Evolutionary conservation across 1,284 basidiomycete genomes (phyloP), one percentile per base, ranked within the genome.

Genomic region (Cryptococcus neoformans): DNA sequence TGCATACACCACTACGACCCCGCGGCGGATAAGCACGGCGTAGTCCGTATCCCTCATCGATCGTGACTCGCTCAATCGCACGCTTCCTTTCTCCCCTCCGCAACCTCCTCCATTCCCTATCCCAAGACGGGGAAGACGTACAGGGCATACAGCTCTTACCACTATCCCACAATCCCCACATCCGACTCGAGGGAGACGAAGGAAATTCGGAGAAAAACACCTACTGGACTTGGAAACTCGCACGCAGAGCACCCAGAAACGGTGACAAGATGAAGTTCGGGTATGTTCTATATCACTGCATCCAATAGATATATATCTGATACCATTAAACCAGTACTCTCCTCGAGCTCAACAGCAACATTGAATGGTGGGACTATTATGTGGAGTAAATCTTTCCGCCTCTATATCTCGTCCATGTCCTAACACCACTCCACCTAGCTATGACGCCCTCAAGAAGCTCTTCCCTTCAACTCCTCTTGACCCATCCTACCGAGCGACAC

Each of bases 331-430:
- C 1, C 69, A 84, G 83, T 51, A 83, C 84, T 48, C 87, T 91
- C 12, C 83, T 96, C 62, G 90, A 94, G 73, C 93, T 95, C 79
- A 96, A 97, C 70, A 88, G 90, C 21, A 90, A 94, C 44, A 83
- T 92, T 1, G 93, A 97, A 62, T 97, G 94, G 93, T 89, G 88
- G 84, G 89, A 92, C 67, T 86, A 93, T 63, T 97, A 97, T 73
- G 88, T 98, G 60, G 77, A 79, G 74, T 77, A 56, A 63, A 75
- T 69, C 10, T 52, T 5, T 9, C 1, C 9, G 49, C 10, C 35
- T 39, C 51, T 21, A 14, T 39, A 6, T 44, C 14, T 28, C 42
- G 37, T 42, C 2, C 8, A 39, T 35, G 11, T 12, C 36, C 54
- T 50, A 28, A 28, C 28, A 28, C 28, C 4, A 28, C 28, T 28